Conservation (phyloP, 2,329 filamentous ascomycete genomes). For the Epichloe uncinata region DNA sequence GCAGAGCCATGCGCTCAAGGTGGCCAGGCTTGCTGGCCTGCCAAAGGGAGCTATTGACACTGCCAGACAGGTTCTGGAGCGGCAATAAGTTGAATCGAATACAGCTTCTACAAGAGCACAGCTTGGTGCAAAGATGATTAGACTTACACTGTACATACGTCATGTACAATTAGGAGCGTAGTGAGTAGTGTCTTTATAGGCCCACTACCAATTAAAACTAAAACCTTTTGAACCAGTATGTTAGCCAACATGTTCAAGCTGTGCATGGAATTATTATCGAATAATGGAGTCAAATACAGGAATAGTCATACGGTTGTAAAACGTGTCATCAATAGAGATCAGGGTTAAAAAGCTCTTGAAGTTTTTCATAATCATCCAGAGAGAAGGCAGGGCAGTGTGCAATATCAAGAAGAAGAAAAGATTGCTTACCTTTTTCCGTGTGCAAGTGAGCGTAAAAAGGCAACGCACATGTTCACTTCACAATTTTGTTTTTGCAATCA, state of each 20-base stretch:
- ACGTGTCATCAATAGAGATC: constrained; percentile 45
- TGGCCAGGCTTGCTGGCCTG: constrained; percentile 76
- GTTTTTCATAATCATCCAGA: constrained; percentile 41
- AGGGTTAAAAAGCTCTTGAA: constrained; percentile 59
- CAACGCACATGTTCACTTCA: neutral
- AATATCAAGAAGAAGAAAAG: constrained; percentile 7
- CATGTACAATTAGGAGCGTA: no score
- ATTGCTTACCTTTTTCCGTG: constrained; percentile 31
- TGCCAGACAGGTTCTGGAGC: constrained; percentile 44
- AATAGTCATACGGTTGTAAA: constrained; percentile 46
- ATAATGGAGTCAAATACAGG: constrained; percentile 7
- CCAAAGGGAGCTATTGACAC: constrained; percentile 58
- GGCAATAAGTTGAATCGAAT: neutral
- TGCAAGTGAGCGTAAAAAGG: neutral
- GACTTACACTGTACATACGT: neutral
- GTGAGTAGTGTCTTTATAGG: neutral
- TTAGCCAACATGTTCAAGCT: constrained; percentile 27
- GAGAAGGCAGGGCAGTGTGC: neutral
- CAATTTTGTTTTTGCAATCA: neutral
- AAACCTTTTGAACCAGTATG: neutral
- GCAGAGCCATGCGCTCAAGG: constrained; percentile 83
- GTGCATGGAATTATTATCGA: constrained; percentile 5
- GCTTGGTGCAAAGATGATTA: no score
- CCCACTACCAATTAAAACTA: neutral
- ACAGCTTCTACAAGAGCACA: constrained; percentile 1